Percentiles rank a stretch among this genome's conserved stretches.
These are phyloP conservation scores for Rubroshorea leprosula DNA, from an alignment of 345 rosid genomes.

Conservation along the genomic window DNA sequence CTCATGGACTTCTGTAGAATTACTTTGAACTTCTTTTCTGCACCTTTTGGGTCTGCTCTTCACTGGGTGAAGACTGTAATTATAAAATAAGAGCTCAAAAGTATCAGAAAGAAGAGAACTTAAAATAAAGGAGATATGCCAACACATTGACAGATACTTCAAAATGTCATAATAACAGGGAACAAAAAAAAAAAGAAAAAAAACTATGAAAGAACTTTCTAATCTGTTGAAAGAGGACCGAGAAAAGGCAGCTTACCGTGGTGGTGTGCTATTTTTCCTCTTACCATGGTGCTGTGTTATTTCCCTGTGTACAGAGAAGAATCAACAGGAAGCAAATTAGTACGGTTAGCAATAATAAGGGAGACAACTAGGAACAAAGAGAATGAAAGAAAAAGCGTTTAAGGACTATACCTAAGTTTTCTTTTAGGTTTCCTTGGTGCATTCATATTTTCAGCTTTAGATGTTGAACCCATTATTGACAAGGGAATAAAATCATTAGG, in stretches of 20 bases:
- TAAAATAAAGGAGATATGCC: not conserved
- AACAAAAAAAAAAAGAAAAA: too few relatives aligned
- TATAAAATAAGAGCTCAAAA: not conserved
- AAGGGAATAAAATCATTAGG: conserved; percentile 45
- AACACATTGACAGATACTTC: too few relatives aligned
- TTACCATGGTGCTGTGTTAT: conserved; percentile 19
- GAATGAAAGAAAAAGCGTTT: not conserved
- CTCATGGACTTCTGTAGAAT: conserved; percentile 13
- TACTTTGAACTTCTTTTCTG: conserved; percentile 11
- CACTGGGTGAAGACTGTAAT: conserved; percentile 22
- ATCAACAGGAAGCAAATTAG: conserved; percentile 14
- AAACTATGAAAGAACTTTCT: not conserved
- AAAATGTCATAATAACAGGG: not conserved
- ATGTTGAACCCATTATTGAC: conserved; percentile 21
- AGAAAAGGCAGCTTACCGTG: conserved; percentile 25
- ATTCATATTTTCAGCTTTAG: conserved; percentile 26
- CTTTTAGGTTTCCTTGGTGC: conserved; percentile 30
- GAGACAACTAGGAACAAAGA: not conserved
- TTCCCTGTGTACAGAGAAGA: conserved; percentile 21
- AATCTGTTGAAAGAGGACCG: not conserved
- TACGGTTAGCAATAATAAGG: not conserved
- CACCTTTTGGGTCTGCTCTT: conserved; percentile 18
- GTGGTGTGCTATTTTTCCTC: conserved; percentile 19
- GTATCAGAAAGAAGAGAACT: not conserved
- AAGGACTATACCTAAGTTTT: conserved; percentile 44